phyloP scores from a whole-genome alignment of 2,329 filamentous ascomycete species.

The Leptographium lundbergii region DNA sequence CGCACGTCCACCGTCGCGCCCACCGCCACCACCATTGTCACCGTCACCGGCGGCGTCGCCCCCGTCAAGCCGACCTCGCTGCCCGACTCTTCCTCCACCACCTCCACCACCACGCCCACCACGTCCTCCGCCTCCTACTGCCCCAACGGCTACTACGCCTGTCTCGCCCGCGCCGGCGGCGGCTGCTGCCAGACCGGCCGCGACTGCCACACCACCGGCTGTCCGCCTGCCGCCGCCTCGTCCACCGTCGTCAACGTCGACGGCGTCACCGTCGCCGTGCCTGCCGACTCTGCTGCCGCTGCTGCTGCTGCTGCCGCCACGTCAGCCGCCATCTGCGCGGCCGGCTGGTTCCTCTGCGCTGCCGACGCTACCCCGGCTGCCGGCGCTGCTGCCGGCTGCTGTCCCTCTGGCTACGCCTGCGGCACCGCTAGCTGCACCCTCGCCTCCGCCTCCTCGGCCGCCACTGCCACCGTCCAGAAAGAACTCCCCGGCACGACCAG shows the following conservation, averaged over 20 bases:
- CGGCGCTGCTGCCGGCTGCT: constrained; percentile 66
- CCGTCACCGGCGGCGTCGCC: constrained; percentile 24
- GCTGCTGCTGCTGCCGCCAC: constrained; percentile 25
- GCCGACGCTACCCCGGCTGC: constrained; percentile 40
- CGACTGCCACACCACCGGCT: constrained; percentile 71
- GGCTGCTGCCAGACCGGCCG: constrained; percentile 79
- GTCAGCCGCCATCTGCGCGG: constrained; percentile 48
- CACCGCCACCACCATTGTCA: constrained; percentile 10
- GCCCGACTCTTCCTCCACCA: constrained; percentile 7
- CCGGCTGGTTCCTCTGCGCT: constrained; percentile 66
- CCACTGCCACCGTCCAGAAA: constrained; percentile 46
- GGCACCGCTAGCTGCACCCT: constrained; percentile 60
- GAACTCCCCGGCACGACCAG: constrained; percentile 23
- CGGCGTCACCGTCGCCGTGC: constrained; percentile 60
- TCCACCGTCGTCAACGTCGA: constrained; percentile 47
- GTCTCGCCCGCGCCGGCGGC: constrained; percentile 70
- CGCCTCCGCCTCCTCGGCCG: constrained; percentile 25
- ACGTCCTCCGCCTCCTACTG: constrained; percentile 37
- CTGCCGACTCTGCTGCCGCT: constrained; percentile 22
- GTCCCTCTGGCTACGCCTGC: constrained; percentile 64
- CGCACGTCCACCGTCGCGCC: constrained; percentile 22
- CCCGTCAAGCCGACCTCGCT: constrained; percentile 21
- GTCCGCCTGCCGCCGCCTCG: constrained; percentile 47
- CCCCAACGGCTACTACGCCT: constrained; percentile 86
- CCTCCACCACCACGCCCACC: constrained; percentile 23